These are phyloP conservation scores for Silybum marianum DNA, from an alignment of 129 eudicot genomes.

Conservation along the genomic window DNA sequence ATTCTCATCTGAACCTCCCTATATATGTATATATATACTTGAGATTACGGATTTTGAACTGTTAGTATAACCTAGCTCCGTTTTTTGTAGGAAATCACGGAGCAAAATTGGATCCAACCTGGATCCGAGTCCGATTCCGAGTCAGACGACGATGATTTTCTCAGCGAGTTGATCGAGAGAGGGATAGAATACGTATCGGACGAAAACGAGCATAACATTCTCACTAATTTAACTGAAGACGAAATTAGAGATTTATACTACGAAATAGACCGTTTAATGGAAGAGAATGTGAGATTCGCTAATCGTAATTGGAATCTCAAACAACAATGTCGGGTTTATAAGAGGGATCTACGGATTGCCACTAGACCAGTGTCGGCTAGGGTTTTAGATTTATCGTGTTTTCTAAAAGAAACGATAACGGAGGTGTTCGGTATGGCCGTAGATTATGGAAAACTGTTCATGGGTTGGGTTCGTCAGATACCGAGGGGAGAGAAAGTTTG, in stretches of 20 bases:
- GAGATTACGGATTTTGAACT: background rate
- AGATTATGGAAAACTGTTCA: background rate
- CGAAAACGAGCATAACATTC: background rate
- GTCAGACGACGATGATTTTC: background rate
- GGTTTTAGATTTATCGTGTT: background rate
- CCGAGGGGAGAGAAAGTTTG: background rate
- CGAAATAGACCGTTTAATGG: background rate
- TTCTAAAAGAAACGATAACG: background rate
- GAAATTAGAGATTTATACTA: background rate
- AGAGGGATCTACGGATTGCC: background rate
- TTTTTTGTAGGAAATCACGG: background rate
- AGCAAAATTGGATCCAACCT: background rate
- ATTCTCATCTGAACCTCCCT: too few relatives aligned
- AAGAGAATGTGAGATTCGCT: background rate
- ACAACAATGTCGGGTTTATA: background rate
- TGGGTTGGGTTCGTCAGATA: background rate
- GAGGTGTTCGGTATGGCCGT: background rate
- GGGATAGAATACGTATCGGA: background rate
- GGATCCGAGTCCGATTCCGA: background rate
- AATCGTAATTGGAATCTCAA: background rate
- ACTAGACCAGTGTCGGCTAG: background rate
- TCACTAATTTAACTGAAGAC: background rate
- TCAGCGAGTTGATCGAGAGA: background rate
- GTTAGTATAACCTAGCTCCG: background rate
- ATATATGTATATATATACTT: background rate